These are phyloP conservation scores for Trichoderma sp. DNA, from an alignment of 2,329 filamentous ascomycete genomes.

Conservation along the genomic window DNA sequence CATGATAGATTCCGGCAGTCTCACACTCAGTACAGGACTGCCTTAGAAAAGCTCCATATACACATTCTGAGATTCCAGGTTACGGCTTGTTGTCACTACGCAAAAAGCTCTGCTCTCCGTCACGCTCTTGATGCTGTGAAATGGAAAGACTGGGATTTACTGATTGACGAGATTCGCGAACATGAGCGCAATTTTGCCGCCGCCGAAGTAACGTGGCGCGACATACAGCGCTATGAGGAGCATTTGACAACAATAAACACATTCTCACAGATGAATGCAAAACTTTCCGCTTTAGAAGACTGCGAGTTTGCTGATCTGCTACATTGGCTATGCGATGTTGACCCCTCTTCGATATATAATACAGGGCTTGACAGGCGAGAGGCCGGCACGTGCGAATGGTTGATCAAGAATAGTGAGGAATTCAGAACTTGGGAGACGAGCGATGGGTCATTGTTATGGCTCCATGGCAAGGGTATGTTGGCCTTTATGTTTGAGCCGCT, in stretches of 20 bases:
- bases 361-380: not conserved
- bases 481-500: fast-evolving
- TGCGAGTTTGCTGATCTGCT: not conserved
- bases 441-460: not conserved
- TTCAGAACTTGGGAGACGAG: not conserved
- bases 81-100: not conserved
- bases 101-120: not conserved
- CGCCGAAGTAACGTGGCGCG: not conserved
- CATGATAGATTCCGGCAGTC: not conserved
- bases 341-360: not conserved
- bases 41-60: not conserved
- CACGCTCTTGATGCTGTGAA: not conserved
- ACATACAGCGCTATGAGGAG: not conserved
- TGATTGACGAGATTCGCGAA: not conserved
- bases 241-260: not conserved
- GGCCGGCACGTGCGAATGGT: not conserved
- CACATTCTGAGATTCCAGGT: not conserved
- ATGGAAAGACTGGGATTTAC: not conserved
- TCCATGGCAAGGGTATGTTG: not conserved
- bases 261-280: not conserved
- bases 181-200: not conserved
- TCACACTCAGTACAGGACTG: not conserved
- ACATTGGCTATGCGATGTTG: not conserved
- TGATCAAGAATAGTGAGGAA: not conserved
- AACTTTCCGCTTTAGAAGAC: not conserved